A percentile compares a stretch with the other conserved stretches of the same genome.
These are phyloP conservation scores for Candida dendrica DNA, from an alignment of 805 yeast species.

Conservation along the genomic window DNA sequence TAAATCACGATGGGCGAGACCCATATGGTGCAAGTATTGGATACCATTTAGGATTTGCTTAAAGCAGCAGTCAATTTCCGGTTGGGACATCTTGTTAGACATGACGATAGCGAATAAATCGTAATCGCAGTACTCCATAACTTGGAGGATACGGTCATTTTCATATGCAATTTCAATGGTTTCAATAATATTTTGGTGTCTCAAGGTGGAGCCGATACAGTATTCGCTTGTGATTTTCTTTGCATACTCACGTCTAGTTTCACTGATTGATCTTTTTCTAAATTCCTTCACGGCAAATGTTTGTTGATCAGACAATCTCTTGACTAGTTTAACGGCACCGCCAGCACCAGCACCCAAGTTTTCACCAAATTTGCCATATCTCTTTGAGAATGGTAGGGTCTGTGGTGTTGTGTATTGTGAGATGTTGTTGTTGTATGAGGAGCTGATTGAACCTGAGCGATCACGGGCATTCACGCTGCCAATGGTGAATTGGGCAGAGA, in stretches of 20 bases:
- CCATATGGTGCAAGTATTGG: slow-evolving; percentile 73
- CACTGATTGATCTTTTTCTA: slow-evolving; percentile 66
- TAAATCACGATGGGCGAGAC: slow-evolving; percentile 86
- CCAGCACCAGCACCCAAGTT: slow-evolving; percentile 94
- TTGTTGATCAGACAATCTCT: slow-evolving; percentile 55
- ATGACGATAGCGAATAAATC: slow-evolving; percentile 92
- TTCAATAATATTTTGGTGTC: slow-evolving; percentile 85
- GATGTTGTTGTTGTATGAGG: slow-evolving; percentile 30
- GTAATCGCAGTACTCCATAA: slow-evolving; percentile 91
- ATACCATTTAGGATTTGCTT: slow-evolving; percentile 80
- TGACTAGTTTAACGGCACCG: slow-evolving; percentile 75
- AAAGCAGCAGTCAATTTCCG: slow-evolving; percentile 83
- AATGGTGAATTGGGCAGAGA: slow-evolving; percentile 9
- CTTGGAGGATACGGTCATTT: slow-evolving; percentile 77
- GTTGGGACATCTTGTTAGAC: slow-evolving; percentile 79
- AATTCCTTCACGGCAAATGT: slow-evolving; percentile 92
- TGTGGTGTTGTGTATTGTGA: slow-evolving; percentile 31
- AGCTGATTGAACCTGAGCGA: slow-evolving; percentile 21
- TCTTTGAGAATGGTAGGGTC: slow-evolving; percentile 54
- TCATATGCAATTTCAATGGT: slow-evolving; percentile 90
- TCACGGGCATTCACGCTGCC: slow-evolving; percentile 15
- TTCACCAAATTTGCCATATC: slow-evolving; percentile 79
- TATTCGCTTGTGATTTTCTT: slow-evolving; percentile 91
- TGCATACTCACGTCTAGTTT: slow-evolving; percentile 77
- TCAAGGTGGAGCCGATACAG: slow-evolving; percentile 85